Evolutionary conservation across 495 filamentous ascomycete species (phyloP).

Genomic region (Aspergillus ellipticus): DNA sequence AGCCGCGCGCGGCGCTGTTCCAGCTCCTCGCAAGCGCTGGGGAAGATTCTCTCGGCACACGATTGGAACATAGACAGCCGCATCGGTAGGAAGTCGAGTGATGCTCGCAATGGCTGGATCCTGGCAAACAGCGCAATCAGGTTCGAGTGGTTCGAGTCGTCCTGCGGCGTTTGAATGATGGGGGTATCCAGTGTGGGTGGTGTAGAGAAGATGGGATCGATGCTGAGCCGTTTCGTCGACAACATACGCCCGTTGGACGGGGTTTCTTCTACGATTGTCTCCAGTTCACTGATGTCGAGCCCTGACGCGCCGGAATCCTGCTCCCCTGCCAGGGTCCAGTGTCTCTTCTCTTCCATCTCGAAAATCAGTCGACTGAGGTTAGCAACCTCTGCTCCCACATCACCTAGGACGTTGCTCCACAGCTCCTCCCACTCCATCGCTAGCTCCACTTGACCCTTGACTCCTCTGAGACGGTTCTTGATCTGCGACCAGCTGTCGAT

Average conservation of each 20-base stretch:
- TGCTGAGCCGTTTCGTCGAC: slow-evolving; percentile 61
- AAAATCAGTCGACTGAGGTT: slow-evolving; percentile 79
- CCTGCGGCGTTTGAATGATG: slow-evolving; percentile 57
- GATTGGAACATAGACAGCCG: slow-evolving; percentile 77
- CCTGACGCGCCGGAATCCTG: slow-evolving; percentile 51
- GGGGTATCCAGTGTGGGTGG: slow-evolving; percentile 56
- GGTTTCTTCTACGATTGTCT: slow-evolving; percentile 90
- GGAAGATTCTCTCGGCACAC: slow-evolving; percentile 71
- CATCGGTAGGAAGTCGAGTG: slow-evolving; percentile 97
- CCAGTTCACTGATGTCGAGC: slow-evolving; percentile 83
- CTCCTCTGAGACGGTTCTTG: slow-evolving; percentile 63
- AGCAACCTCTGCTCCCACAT: slow-evolving; percentile 88
- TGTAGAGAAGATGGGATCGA: slow-evolving; percentile 54
- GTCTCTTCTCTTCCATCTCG: slow-evolving; percentile 92
- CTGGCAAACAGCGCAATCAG: slow-evolving; percentile 85
- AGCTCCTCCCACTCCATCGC: slow-evolving; percentile 99
- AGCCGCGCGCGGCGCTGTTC: slow-evolving; percentile 64
- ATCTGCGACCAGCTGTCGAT: slow-evolving; percentile 81
- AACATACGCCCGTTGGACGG: slow-evolving; percentile 51
- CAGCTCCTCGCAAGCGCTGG: slow-evolving; percentile 85
- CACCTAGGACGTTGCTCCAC: slow-evolving; percentile 88
- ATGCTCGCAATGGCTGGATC: slow-evolving; percentile 90
- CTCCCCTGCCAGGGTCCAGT: slow-evolving; percentile 63
- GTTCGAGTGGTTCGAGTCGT: slow-evolving; percentile 71
- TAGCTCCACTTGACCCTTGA: slow-evolving; percentile 88